A percentile compares a stretch with the other conserved stretches of the same genome.
Conservation (phyloP, 225 moss, liverwort and hornwort genomes). For the Thuidium tamariscinum region DNA sequence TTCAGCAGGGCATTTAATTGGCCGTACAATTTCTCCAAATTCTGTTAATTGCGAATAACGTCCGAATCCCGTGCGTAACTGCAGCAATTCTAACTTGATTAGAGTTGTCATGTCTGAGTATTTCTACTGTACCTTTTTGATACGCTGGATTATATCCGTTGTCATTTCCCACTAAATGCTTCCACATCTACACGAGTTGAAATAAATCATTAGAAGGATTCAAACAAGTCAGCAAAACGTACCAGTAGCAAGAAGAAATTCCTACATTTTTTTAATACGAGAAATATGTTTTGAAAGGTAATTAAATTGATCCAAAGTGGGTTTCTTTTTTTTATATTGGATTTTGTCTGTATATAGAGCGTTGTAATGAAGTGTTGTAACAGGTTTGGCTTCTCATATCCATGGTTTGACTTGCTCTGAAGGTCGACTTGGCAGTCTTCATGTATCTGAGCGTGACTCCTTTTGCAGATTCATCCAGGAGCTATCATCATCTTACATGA, state of each 20-base stretch:
- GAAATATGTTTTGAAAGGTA: not conserved
- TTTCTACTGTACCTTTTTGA: not conserved
- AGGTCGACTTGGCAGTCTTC: not conserved
- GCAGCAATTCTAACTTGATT: not conserved
- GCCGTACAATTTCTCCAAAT: not conserved
- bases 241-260: not conserved
- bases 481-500: conserved; percentile 57
- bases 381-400: not conserved
- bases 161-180: not conserved
- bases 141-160: not conserved
- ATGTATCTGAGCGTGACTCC: not conserved
- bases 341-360: not conserved
- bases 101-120: not conserved
- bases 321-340: not conserved
- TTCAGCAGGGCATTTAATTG: not conserved
- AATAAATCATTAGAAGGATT: not conserved
- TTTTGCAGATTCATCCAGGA: conserved; percentile 47
- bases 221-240: not conserved
- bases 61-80: not conserved
- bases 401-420: not conserved
- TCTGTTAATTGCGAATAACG: not conserved
- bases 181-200: not conserved
- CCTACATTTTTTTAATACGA: not conserved
- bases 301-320: not conserved
- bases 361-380: not conserved